Percentiles rank a stretch among this genome's conserved stretches.
Evolutionary conservation across 345 rosid genomes (phyloP).

Genomic region (Melaleuca alternifolia): DNA sequence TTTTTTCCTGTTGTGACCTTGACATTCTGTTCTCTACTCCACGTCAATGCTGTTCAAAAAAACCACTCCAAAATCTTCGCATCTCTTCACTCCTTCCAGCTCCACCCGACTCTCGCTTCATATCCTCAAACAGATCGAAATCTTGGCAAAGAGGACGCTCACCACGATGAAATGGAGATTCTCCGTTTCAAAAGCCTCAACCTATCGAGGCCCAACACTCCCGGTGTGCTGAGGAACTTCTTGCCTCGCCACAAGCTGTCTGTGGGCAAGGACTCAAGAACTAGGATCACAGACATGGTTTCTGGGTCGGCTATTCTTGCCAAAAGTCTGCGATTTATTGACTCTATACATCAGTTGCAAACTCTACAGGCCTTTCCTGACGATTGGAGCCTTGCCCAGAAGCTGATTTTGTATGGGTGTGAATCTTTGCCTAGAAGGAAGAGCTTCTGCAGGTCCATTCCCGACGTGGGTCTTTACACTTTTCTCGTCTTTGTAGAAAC

Average conservation of each 20-base stretch:
- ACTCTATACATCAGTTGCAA: constrained; percentile 21
- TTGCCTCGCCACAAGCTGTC: neutral
- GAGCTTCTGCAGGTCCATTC: constrained; percentile 53
- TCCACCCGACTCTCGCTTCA: neutral
- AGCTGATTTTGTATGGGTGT: constrained; percentile 20
- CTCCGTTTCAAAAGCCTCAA: neutral
- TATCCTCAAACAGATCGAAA: neutral
- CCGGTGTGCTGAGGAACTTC: neutral
- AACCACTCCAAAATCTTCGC: no score
- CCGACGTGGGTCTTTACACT: constrained; percentile 47
- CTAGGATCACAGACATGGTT: neutral
- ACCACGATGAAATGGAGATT: neutral
- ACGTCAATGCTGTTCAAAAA: no score
- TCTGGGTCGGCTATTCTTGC: no score
- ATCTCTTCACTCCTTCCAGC: no score
- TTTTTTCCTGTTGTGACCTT: no score
- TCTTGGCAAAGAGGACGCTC: neutral
- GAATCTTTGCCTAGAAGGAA: constrained; percentile 87
- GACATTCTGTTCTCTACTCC: no score
- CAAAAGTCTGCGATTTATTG: no score
- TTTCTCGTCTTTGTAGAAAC: constrained; percentile 61
- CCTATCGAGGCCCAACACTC: neutral
- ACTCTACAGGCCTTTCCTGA: constrained; percentile 26
- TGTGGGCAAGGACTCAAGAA: neutral
- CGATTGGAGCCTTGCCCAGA: constrained; percentile 13